Base-by-base conservation (phyloP, 352 stramenopile species). In the Phytophthora constricta region DNA sequence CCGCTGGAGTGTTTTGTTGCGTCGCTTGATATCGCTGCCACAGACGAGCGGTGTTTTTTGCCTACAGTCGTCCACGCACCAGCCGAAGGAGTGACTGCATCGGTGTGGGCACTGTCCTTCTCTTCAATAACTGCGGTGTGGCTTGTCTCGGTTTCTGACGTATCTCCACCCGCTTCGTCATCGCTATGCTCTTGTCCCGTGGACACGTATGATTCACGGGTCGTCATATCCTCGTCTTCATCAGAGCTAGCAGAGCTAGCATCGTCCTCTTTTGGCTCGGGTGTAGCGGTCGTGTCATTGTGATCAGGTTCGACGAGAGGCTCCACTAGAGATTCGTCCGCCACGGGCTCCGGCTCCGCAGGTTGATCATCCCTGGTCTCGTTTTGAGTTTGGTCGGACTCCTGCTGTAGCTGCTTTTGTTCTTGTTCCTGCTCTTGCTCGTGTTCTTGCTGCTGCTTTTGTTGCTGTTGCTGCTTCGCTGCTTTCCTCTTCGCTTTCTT, bases 21-120 rank as follows among this genome's bases (percentile, higher is more conserved):
- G 26, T 33, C 50, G 45, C 19, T 68, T 2, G 52, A 46, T 11
- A 66, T 57, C 17, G 64, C 58, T 34, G 55, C 53, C 17, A 60
- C 46, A 16, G 58, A 34, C 26, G 72, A 72, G 19, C 84, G 79
- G 25, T 87, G 69, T n/a, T 91, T 90, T 41, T 82, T 84, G n/a
- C 84, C 77, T 10, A 93, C 86, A 0, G 83, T 93, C 5, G 78
- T 93, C 86, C 86, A 93, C 7, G 76, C 86, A 22, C 76, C 80
- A 16, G 74, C 31, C 0, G 77, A 62, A 2, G 52, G 41, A 7
- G 54, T 33, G 11, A 20, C 46, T 7, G 62, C 49, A 4, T 57
- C 46, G n/a, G 16, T 28, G 25, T 34, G 22, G 22, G 25, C 47
- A 23, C 25, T n/a, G 33, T 56, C 16, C 4, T 34, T 42, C 23